A percentile compares a stretch with the other conserved stretches of the same genome.
These are phyloP conservation scores for Xylaria telfairii DNA, from an alignment of 495 filamentous ascomycete species.

Conservation along the genomic window DNA sequence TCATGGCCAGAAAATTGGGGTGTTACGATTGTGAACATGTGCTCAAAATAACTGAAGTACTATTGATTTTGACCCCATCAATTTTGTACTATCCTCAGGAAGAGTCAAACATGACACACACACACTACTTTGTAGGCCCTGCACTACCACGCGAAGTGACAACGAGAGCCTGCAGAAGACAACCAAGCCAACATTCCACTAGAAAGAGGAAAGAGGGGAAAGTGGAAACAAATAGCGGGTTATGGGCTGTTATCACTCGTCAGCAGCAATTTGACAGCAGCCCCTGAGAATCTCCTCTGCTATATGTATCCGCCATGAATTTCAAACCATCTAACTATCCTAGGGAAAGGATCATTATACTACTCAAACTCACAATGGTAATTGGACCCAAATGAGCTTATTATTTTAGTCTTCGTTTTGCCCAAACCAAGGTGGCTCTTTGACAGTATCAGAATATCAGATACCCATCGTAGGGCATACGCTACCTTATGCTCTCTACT, in stretches of 20 bases:
- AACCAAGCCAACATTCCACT: not conserved
- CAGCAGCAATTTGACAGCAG: slow-evolving; percentile 6
- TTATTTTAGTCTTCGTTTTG: not conserved
- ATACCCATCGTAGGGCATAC: not conserved
- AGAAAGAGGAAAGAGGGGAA: slow-evolving; percentile 4
- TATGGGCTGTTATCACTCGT: slow-evolving; percentile 11
- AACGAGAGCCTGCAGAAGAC: not conserved
- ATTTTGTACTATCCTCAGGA: no score
- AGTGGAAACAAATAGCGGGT: slow-evolving; percentile 19
- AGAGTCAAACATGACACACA: not conserved
- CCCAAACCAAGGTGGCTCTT: not conserved
- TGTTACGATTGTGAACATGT: not conserved
- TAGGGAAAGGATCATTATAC: not conserved
- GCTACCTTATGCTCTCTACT: not conserved
- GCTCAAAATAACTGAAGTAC: not conserved
- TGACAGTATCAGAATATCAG: not conserved
- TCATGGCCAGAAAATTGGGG: not conserved
- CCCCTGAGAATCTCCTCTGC: slow-evolving; percentile 8
- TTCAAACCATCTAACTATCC: not conserved
- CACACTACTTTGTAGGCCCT: no score
- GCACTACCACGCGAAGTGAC: not conserved
- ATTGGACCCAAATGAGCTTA: not conserved
- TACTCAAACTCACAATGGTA: not conserved
- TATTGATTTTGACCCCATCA: not conserved
- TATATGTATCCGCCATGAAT: slow-evolving; percentile 1